Evolutionary conservation across 371 early-diverging fungal species (phyloP), one percentile per base, ranked within the genome.

Genomic region (Phascolomyces articulosus): DNA sequence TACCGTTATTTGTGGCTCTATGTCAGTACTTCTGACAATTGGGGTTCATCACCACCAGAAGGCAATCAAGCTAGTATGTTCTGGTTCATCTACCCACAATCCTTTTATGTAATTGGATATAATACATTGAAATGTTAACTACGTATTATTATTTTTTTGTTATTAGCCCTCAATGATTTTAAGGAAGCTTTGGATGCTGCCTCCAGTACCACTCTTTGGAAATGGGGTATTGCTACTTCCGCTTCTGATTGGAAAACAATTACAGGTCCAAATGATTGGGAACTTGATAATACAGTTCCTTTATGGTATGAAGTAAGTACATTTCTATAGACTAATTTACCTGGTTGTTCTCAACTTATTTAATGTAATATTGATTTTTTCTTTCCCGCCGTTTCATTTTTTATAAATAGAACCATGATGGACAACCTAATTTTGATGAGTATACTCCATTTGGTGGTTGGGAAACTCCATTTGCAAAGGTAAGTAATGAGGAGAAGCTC

Each of bases 371-470:
- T 20, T 44, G 47, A 47, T 20, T 16, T 47, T 47, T 20, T 41
- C 40, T 31, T 62, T 21, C 2, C 2, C 34, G n/a, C n/a, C n/a
- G n/a, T 34, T 31, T 34, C 11, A 34, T 2, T 34, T 34, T 11
- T 9, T 9, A 34, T 9, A 1, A 9, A 40, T 34, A 62, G 55
- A 64, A 67, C 26, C 66, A 71, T 27, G 71, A 71, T 47, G 59
- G 61, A 10, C 24, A 4, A 0, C 61, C 61, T 7, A 62, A 29
- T 31, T 71, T 71, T 40, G 26, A 55, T 29, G 71, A 71, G 28
- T 71, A 61, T 27, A 53, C 58, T 4, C 13, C 71, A 0, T 71
- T 71, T 49, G 71, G 71, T 49, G 71, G 71, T 24, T 71, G 71
- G 71, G 55, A 60, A 2, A 44, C n/a, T 16, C 71, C 71, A n/a